Base-by-base conservation (phyloP, 768 basidiomycete species). In the Suillus alpinus region DNA sequence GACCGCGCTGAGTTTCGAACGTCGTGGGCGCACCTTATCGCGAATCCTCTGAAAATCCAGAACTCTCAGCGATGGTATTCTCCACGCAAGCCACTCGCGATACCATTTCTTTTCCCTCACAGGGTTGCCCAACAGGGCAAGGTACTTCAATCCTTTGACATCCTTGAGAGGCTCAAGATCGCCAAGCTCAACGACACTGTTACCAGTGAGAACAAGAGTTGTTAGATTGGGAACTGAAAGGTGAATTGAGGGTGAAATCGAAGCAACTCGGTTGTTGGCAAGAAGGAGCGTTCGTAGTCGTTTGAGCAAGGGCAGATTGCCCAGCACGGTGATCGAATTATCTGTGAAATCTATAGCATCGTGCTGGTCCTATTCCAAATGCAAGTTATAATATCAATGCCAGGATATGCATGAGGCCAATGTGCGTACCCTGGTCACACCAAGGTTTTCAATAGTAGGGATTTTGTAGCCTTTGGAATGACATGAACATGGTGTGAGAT, bases 331-430 rank as follows among this genome's bases (percentile, higher is more conserved):
- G 77, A 96, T 87, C 47, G 90, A 86, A 73, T 96, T 96, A 79
- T 96, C 94, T 60, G 94, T 95, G 62, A 95, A 82, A 80, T 96
- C 94, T 72, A 96, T 92, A 63, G 89, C 85, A 83, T 96, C 94
- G 70, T 95, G 89, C 77, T 94, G 91, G 78, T 96, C 94, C 91
- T 94, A 68, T 32, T 26, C 23, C 13, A 43, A 55, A 58, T 59
- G 58, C 37, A 56, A 64, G 60, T 46, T 46, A 63, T 70, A 49
- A 69, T 68, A 55, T 43, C 36, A 60, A 53, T 50, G 56, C 59
- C 36, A 52, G 13, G 56, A 43, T 61, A 44, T 55, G 39, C 44
- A 23, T 57, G 68, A 69, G 61, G 61, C 51, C 63, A 67, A 59
- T 56, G 60, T 43, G 74, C 85, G 66, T 73, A 87, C 92, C 82